Conservation (phyloP, 2,329 filamentous ascomycete species). For the Stagonosporopsis chrysanthemi region DNA sequence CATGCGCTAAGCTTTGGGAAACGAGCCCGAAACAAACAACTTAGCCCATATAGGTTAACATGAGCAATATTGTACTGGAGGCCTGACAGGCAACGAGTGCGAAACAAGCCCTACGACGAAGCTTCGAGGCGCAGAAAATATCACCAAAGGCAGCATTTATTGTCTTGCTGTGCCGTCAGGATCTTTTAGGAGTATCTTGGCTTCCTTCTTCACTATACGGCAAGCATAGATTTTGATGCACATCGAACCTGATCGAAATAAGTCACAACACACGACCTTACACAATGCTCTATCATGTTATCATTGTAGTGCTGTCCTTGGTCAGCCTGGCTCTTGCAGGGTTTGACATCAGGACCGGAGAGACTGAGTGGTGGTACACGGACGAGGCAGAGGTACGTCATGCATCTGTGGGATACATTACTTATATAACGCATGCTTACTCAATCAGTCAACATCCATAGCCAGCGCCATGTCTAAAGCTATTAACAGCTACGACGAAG, state of each 20-base stretch:
- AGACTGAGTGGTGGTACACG: slow-evolving; percentile 5
- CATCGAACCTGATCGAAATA: background rate
- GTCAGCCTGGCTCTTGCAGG: slow-evolving; percentile 10
- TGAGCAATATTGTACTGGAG: slow-evolving; percentile 18
- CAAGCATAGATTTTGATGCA: background rate
- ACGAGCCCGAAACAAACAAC: slow-evolving; percentile 1
- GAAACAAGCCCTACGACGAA: slow-evolving; percentile 8
- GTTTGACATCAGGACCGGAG: slow-evolving; percentile 13
- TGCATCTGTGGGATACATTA: background rate
- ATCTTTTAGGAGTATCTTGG: background rate
- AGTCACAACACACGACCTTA: background rate
- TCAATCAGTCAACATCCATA: slow-evolving; percentile 6
- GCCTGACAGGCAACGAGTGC: slow-evolving; percentile 18
- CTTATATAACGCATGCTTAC: background rate
- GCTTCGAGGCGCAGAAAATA: slow-evolving; percentile 7
- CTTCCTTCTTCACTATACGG: background rate
- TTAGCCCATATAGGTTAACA: slow-evolving; percentile 7
- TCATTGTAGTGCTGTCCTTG: background rate
- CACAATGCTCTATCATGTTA: slow-evolving; percentile 3
- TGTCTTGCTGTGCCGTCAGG: background rate
- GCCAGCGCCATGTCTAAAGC: slow-evolving; percentile 13
- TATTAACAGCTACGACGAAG: slow-evolving; percentile 5
- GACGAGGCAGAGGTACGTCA: slow-evolving; percentile 12
- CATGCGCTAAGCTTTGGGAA: slow-evolving; percentile 12
- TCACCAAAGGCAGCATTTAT: slow-evolving; percentile 8